phyloP scores from a whole-genome alignment of 2,329 filamentous ascomycete species.

The Phialemoniopsis sp. region DNA sequence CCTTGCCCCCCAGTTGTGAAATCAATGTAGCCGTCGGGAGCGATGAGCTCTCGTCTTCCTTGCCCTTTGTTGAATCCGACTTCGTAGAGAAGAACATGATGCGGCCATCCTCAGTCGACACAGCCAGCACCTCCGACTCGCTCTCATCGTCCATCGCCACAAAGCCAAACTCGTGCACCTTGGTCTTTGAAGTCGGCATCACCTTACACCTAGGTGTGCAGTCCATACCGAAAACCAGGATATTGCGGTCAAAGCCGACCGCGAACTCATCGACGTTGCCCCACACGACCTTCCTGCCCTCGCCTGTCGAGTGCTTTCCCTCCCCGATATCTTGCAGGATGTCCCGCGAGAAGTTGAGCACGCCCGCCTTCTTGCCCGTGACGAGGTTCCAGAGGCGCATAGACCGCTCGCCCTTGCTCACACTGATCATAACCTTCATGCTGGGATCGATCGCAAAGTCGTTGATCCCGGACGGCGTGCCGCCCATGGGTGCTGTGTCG shows the following conservation, averaged over 20 bases:
- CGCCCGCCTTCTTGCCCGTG: slow-evolving; percentile 91
- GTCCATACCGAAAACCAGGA: slow-evolving; percentile 83
- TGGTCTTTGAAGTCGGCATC: slow-evolving; percentile 63
- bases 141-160: slow-evolving; percentile 46
- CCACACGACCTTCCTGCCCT: slow-evolving; percentile 82
- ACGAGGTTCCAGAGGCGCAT: slow-evolving; percentile 97
- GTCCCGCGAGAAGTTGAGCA: slow-evolving; percentile 76
- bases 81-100: slow-evolving; percentile 78
- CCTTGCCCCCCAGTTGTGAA: slow-evolving; percentile 74
- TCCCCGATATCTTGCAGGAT: slow-evolving; percentile 74
- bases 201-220: slow-evolving; percentile 75
- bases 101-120: slow-evolving; percentile 87
- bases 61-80: slow-evolving; percentile 26
- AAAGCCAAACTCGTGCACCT: slow-evolving; percentile 81
- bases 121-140: slow-evolving; percentile 54
- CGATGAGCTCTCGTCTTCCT: slow-evolving; percentile 10
- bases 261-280: slow-evolving; percentile 73
- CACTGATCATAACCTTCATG: slow-evolving; percentile 93
- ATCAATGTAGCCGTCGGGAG: slow-evolving; percentile 61
- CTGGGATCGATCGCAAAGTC: slow-evolving; percentile 94
- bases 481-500: slow-evolving; percentile 80
- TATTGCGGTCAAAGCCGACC: slow-evolving; percentile 82
- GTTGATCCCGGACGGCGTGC: slow-evolving; percentile 83
- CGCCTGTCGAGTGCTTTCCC: slow-evolving; percentile 70
- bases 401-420: slow-evolving; percentile 82